Conservation (phyloP, 129 eudicot species). For the Artemisia annua region DNA sequence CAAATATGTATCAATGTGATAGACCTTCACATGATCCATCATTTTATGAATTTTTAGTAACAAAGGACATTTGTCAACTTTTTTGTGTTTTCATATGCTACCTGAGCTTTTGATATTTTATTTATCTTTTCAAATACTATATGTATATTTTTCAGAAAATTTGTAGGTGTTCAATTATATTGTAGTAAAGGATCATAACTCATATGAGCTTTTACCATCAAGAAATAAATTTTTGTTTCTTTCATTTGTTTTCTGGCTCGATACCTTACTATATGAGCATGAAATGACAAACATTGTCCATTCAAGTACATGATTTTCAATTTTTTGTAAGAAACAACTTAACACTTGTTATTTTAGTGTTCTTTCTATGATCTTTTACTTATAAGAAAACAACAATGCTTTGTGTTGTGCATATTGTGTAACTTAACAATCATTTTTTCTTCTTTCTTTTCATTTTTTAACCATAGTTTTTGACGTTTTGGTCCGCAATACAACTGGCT, state of each 20-base stretch:
- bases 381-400: too few relatives aligned
- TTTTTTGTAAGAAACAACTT: too few relatives aligned
- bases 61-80: conserved; percentile 26
- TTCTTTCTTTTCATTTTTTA: too few relatives aligned
- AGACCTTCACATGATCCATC: conserved; percentile 41
- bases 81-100: conserved; percentile 9
- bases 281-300: background rate
- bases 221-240: background rate
- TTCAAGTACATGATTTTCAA: too few relatives aligned
- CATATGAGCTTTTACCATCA: too few relatives aligned
- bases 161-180: background rate
- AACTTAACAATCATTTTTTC: too few relatives aligned
- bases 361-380: too few relatives aligned
- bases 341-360: too few relatives aligned
- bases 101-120: conserved; percentile 1
- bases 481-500: too few relatives aligned
- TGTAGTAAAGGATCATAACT: too few relatives aligned
- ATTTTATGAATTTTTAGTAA: conserved; percentile 20
- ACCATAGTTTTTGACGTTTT: too few relatives aligned
- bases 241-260: background rate
- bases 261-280: background rate
- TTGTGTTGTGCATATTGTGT: too few relatives aligned
- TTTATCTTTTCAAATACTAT: background rate
- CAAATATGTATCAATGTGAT: conserved; percentile 36
- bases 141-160: background rate